Percentiles rank a stretch among this genome's conserved stretches.
phyloP scores from a whole-genome alignment of 108 stramenopile genomes.

The Seminavis robusta region DNA sequence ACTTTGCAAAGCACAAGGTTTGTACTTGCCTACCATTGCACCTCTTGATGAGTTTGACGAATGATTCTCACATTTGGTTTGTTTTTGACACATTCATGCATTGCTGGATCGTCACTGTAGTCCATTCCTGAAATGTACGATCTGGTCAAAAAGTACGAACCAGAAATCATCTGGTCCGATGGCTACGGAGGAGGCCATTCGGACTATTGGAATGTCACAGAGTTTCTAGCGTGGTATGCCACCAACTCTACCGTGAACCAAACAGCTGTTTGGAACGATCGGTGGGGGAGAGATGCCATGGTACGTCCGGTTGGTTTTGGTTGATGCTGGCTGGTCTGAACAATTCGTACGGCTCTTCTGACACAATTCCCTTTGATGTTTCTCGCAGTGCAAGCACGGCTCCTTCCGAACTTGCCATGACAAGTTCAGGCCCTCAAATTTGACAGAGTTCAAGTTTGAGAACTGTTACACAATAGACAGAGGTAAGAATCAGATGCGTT shows the following conservation, averaged over 20 bases:
- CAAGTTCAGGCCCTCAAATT: background rate
- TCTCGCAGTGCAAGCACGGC: conserved; percentile 1
- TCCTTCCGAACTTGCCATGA: conserved; percentile 1
- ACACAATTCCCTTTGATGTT: background rate
- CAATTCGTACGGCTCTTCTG: background rate
- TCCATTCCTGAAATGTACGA: conserved; percentile 40
- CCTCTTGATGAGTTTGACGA: too few species aligned
- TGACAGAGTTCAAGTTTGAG: background rate
- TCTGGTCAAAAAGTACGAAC: conserved; percentile 42
- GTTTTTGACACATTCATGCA: too few species aligned
- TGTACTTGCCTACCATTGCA: too few species aligned
- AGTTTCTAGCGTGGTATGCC: conserved; percentile 40
- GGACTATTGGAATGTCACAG: conserved; percentile 31
- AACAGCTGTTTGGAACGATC: conserved; percentile 42
- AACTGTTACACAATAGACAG: background rate
- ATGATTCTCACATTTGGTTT: too few species aligned
- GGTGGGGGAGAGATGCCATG: conserved; percentile 35
- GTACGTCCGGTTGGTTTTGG: background rate
- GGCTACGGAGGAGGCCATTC: conserved; percentile 33
- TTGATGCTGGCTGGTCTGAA: background rate
- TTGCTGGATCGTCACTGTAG: too few species aligned
- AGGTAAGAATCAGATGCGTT: background rate
- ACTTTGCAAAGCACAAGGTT: conserved; percentile 35
- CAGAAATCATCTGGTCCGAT: conserved; percentile 46
- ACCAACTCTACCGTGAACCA: conserved; percentile 30